Evolutionary conservation across 1,284 basidiomycete genomes (phyloP).

Genomic region (Stygiomarasmius scandens): DNA sequence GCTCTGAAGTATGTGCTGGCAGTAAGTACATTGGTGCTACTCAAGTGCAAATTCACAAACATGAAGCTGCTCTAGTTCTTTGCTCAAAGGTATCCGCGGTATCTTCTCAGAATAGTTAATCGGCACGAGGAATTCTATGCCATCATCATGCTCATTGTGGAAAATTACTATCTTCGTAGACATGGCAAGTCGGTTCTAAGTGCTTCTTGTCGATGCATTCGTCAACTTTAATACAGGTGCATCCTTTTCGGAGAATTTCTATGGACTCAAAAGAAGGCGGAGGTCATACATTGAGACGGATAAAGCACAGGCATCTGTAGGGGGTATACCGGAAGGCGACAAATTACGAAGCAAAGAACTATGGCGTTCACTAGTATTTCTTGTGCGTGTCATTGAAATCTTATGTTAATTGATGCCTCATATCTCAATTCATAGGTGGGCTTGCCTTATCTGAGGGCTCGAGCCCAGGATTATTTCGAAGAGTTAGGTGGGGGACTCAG

Average conservation of each 20-base stretch:
- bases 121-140: slow-evolving; percentile 97
- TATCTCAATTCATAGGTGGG: slow-evolving; percentile 59
- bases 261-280: slow-evolving; percentile 81
- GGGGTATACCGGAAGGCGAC: slow-evolving; percentile 64
- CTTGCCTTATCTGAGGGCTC: slow-evolving; percentile 87
- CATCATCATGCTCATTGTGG: slow-evolving; percentile 84
- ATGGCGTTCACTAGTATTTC: slow-evolving; percentile 73
- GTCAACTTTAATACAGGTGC: slow-evolving; percentile 54
- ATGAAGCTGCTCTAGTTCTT: slow-evolving; percentile 67
- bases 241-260: slow-evolving; percentile 93
- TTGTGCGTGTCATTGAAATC: slow-evolving; percentile 52
- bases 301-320: slow-evolving; percentile 67
- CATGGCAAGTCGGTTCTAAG: slow-evolving; percentile 59
- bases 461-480: slow-evolving; percentile 90
- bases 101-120: slow-evolving; percentile 90
- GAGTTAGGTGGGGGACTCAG: slow-evolving; percentile 82
- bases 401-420: neutral
- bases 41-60: neutral
- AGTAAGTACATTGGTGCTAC: slow-evolving; percentile 53
- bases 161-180: slow-evolving; percentile 86
- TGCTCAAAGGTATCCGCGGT: slow-evolving; percentile 93
- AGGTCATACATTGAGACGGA: slow-evolving; percentile 71
- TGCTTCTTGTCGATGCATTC: neutral
- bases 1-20: slow-evolving; percentile 94
- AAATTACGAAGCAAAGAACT: slow-evolving; percentile 65